Evolutionary conservation across 768 basidiomycete species (phyloP), one percentile per base, ranked within the genome.

Genomic region (Hortiboletus campestris): DNA sequence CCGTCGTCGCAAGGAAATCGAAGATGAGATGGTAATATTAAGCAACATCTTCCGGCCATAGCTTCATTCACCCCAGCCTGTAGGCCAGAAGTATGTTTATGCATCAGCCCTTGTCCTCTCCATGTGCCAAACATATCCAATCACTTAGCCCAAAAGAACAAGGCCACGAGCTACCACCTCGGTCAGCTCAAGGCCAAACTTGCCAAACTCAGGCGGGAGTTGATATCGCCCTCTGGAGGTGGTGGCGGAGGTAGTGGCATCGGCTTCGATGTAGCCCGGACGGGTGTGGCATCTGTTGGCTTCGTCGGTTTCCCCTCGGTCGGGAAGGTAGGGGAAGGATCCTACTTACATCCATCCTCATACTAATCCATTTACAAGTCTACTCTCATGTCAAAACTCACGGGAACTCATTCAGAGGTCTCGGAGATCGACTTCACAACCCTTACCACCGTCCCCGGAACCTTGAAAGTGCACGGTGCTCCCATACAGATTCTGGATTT

Each of bases 111-210:
- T 40, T 57, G 60, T 51, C 44, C 44, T 17, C 19, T 29, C 25
- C 43, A 43, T 46, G 53, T 55, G 41, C 53, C 59, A 47, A 61
- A 61, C 53, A 19, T 44, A 53, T 51, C 14, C 57, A 29, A 59
- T 49, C 49, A 45, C 62, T n/a, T 72, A 94, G 91, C 91, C 68
- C 91, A 94, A 80, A 94, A 94, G 74, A 94, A 94, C 75, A 94
- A 94, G 84, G 91, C 91, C 76, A 93, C 91, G 62, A 93, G 91
- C 76, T 95, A 95, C 73, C 94, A 96, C 77, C 76, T 97, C 56
- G 95, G 95, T 50, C 92, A 95, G 76, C 86, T 98, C 71, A 98
- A 98, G 73, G 96, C 97, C 53, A 99, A 99, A 72, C 86, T 99
- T 49, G 97, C 97, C 47, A 99, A 99, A 72, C 88, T 98, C 44